Evolutionary conservation across 768 basidiomycete species (phyloP).

Genomic region (Psilocybe sp.): DNA sequence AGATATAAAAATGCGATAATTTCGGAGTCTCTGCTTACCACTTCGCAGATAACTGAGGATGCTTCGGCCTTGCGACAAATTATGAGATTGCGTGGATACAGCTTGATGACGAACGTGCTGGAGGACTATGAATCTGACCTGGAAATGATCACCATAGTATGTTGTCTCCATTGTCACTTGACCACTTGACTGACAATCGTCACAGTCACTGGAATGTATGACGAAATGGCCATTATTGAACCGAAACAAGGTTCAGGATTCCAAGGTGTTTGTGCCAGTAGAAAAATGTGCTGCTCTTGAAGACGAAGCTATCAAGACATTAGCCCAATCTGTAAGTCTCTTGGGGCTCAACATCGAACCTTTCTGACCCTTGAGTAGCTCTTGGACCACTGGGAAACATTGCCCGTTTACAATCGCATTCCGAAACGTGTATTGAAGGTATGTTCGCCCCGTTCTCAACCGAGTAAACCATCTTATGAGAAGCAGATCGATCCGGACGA

Average conservation of each 20-base stretch:
- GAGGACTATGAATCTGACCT: constrained; percentile 70
- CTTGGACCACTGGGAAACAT: constrained; percentile 73
- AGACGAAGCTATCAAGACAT: constrained; percentile 49
- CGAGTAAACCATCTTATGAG: no score
- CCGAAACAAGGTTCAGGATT: constrained; percentile 90
- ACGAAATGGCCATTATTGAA: constrained; percentile 76
- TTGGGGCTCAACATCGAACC: neutral
- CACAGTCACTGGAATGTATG: constrained; percentile 66
- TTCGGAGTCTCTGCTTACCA: neutral
- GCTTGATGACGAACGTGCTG: constrained; percentile 85
- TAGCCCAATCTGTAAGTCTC: constrained; percentile 62
- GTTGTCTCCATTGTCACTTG: constrained; percentile 21
- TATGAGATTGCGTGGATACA: constrained; percentile 91
- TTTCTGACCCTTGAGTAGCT: constrained; percentile 42
- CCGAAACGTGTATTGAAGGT: constrained; percentile 58
- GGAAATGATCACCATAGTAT: constrained; percentile 69
- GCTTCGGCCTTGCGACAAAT: constrained; percentile 74
- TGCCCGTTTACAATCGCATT: constrained; percentile 83
- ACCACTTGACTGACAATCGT: neutral
- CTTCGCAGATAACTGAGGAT: constrained; percentile 79
- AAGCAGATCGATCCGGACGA: neutral
- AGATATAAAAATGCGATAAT: constrained; percentile 2
- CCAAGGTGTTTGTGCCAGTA: constrained; percentile 61
- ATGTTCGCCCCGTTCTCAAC: neutral
- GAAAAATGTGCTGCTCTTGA: constrained; percentile 49